A percentile compares a stretch with the other conserved stretches of the same genome.
phyloP scores from a whole-genome alignment of 306 rosid genomes.

The Quercus bicolor region DNA sequence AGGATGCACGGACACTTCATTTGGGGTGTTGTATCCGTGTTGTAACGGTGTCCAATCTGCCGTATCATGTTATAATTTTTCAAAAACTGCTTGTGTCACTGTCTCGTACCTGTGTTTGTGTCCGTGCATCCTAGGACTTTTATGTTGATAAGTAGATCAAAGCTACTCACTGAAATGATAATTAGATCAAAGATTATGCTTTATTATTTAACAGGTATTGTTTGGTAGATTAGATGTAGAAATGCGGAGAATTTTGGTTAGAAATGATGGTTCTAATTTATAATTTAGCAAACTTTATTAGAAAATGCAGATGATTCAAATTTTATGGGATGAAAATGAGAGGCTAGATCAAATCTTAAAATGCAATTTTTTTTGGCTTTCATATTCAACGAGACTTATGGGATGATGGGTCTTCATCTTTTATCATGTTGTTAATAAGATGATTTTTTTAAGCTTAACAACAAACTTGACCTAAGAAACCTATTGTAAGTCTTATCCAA shows the following conservation, averaged over 20 bases:
- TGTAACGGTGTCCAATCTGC: no score
- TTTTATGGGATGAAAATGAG: background rate
- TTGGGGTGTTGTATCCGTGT: no score
- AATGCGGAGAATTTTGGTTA: background rate
- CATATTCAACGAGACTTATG: background rate
- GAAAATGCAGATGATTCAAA: no score
- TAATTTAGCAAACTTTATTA: background rate
- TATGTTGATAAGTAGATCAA: background rate
- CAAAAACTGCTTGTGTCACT: no score
- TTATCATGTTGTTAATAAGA: background rate
- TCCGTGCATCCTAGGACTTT: no score
- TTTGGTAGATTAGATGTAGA: background rate
- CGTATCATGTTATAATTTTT: no score
- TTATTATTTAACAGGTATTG: background rate
- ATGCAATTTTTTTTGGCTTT: background rate
- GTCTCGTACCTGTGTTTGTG: fast-evolving
- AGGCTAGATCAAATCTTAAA: background rate
- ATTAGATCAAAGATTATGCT: background rate
- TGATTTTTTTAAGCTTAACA: background rate
- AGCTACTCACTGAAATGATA: background rate
- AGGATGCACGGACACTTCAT: no score
- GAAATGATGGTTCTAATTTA: background rate
- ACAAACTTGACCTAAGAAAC: background rate
- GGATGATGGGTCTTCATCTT: background rate
- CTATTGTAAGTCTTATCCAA: background rate